Percentiles rank a stretch among this genome's conserved stretches.
These are phyloP conservation scores for Sporothrix curviconia DNA, from an alignment of 2,329 filamentous ascomycete genomes.

Conservation along the genomic window DNA sequence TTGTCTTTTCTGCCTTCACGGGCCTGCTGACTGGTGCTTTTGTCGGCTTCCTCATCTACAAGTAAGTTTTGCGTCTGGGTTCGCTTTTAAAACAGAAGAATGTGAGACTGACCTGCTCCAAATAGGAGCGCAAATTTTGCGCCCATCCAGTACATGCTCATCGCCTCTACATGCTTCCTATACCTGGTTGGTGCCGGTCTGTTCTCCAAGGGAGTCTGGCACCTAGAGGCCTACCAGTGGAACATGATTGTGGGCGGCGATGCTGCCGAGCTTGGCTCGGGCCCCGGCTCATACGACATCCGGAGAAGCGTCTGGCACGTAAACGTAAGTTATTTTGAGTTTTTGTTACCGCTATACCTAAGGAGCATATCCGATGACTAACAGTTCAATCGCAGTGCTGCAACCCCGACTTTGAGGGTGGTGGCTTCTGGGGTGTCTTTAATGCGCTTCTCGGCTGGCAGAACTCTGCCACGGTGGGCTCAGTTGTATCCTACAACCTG, in stretches of 20 bases:
- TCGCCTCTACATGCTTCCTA: conserved; percentile 72
- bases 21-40: conserved; percentile 56
- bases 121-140: conserved; percentile 16
- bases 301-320: conserved; percentile 62
- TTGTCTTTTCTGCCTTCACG: conserved; percentile 62
- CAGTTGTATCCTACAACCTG: conserved; percentile 79
- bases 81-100: no score
- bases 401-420: conserved; percentile 63
- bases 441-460: conserved; percentile 82
- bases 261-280: conserved; percentile 53
- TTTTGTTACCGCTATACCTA: no score
- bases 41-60: conserved; percentile 66
- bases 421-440: conserved; percentile 76
- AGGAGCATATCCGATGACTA: no score
- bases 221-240: conserved; percentile 65
- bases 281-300: conserved; percentile 63
- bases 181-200: conserved; percentile 80
- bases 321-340: conserved; percentile 47
- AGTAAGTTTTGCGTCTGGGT: no score
- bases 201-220: conserved; percentile 72
- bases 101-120: background rate
- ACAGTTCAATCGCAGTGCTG: conserved; percentile 54
- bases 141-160: conserved; percentile 51
- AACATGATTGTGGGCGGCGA: conserved; percentile 41
- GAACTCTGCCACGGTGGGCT: conserved; percentile 81